Evolutionary conservation across 495 filamentous ascomycete species (phyloP).

Genomic region (Hypoxylon cercidicola): DNA sequence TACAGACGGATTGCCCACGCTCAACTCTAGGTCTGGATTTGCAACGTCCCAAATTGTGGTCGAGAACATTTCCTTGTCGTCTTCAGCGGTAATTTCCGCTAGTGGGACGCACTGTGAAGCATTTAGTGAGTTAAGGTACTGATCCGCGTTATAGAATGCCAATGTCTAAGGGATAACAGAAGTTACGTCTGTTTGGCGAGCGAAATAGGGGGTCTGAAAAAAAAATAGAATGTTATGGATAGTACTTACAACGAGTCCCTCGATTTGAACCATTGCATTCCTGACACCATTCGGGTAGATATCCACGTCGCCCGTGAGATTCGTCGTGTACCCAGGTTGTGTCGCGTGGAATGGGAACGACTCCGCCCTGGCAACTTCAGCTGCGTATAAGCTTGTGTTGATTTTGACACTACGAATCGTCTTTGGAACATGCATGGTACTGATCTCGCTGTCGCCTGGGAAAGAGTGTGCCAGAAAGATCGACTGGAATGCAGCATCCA

Average conservation of each 20-base stretch:
- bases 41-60: conserved; percentile 10
- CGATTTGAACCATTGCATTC: conserved; percentile 45
- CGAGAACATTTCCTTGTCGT: conserved; percentile 27
- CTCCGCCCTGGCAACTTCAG: neutral
- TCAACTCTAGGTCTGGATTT: conserved; percentile 6
- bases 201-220: neutral
- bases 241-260: conserved; percentile 32
- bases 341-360: too few species aligned
- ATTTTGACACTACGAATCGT: conserved; percentile 18
- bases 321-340: too few species aligned
- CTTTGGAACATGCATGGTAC: conserved; percentile 37
- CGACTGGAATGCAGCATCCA: conserved; percentile 47
- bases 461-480: conserved; percentile 35
- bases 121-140: neutral
- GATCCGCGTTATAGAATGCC: too few species aligned
- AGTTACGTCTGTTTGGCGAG: neutral
- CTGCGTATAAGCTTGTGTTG: conserved; percentile 22
- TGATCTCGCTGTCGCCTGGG: conserved; percentile 39
- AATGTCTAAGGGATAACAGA: too few species aligned
- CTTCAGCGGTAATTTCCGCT: neutral
- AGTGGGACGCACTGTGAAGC: conserved; percentile 3
- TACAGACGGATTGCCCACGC: neutral
- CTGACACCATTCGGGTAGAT: too few species aligned
- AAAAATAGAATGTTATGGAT: conserved; percentile 30
- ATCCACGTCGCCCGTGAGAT: too few species aligned